Evolutionary conservation across 352 stramenopile species (phyloP).

Genomic region (Globisporangium paroecandrum): DNA sequence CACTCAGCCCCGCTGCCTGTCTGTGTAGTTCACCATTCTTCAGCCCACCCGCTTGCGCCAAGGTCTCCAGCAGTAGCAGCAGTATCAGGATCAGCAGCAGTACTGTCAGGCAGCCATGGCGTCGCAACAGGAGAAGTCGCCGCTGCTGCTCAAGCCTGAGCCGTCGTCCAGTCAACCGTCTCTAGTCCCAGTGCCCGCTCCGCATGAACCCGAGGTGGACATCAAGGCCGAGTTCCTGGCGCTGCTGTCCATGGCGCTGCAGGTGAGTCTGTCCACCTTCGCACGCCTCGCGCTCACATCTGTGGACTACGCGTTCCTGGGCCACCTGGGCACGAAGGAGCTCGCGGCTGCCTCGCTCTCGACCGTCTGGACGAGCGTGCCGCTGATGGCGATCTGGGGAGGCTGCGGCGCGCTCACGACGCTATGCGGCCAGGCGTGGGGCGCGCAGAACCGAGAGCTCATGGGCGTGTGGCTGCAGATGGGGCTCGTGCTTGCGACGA

Average conservation of each 20-base stretch:
- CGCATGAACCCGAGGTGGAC: slow-evolving; percentile 42
- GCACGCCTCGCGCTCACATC: slow-evolving; percentile 72
- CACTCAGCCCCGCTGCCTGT: too few relatives aligned
- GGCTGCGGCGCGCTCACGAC: slow-evolving; percentile 63
- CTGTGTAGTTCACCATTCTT: too few relatives aligned
- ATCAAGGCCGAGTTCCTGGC: slow-evolving; percentile 51
- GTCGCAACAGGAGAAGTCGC: too few relatives aligned
- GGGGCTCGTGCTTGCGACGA: slow-evolving; percentile 41
- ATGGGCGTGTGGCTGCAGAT: slow-evolving; percentile 75
- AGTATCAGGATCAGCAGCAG: too few relatives aligned
- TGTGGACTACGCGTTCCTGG: slow-evolving; percentile 75
- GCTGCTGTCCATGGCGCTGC: slow-evolving; percentile 62
- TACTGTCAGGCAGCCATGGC: too few relatives aligned
- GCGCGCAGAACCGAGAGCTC: slow-evolving; percentile 61
- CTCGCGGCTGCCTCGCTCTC: slow-evolving; percentile 71
- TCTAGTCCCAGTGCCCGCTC: not conserved
- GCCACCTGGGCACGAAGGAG: slow-evolving; percentile 60
- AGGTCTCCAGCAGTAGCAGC: too few relatives aligned
- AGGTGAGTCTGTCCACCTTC: slow-evolving; percentile 75
- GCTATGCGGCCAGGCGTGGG: slow-evolving; percentile 73
- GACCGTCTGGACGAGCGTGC: slow-evolving; percentile 71
- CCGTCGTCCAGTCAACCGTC: not conserved
- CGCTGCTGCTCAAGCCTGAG: slow-evolving; percentile 9
- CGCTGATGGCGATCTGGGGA: slow-evolving; percentile 63
- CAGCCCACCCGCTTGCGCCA: too few relatives aligned